Evolutionary conservation across 2,329 filamentous ascomycete genomes (phyloP).

Genomic region (Exophiala spinifera): DNA sequence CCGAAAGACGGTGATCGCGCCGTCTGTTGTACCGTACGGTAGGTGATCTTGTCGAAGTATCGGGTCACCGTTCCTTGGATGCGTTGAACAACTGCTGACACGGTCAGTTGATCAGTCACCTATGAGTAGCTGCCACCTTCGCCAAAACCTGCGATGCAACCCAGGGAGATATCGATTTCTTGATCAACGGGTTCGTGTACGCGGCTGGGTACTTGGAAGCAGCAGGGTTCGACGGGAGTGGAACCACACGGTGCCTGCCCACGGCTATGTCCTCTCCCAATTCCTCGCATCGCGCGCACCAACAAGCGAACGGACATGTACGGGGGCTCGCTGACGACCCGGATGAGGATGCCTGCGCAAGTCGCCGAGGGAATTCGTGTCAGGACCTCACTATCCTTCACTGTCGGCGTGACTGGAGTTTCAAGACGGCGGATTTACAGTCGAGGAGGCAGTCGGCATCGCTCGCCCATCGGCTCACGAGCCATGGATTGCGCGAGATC

Average conservation of each 20-base stretch:
- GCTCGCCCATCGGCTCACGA: too few relatives aligned
- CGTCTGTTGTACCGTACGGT: too few relatives aligned
- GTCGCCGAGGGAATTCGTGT: conserved; percentile 41
- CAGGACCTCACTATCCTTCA: conserved; percentile 35
- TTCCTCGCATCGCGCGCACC: conserved; percentile 51
- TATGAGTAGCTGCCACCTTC: conserved; percentile 34
- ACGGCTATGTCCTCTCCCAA: conserved; percentile 58
- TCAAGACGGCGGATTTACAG: neutral
- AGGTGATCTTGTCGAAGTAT: too few relatives aligned
- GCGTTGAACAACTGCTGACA: conserved; percentile 34
- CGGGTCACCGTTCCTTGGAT: too few relatives aligned
- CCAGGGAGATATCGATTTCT: conserved; percentile 41
- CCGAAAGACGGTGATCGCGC: conserved; percentile 49
- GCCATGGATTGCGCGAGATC: too few relatives aligned
- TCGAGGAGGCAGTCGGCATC: neutral
- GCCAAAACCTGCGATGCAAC: conserved; percentile 36
- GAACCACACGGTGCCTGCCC: conserved; percentile 51
- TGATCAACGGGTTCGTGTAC: conserved; percentile 62
- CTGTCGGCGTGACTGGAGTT: conserved; percentile 44
- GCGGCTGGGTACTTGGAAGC: conserved; percentile 60
- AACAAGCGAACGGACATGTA: conserved; percentile 63
- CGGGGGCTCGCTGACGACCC: conserved; percentile 64
- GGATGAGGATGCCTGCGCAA: conserved; percentile 57
- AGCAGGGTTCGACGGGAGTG: conserved; percentile 57
- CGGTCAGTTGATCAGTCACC: conserved; percentile 41